Evolutionary conservation across 2,329 filamentous ascomycete genomes (phyloP), one percentile per base, ranked within the genome.

Genomic region (Chrysosporium queenslandicum): DNA sequence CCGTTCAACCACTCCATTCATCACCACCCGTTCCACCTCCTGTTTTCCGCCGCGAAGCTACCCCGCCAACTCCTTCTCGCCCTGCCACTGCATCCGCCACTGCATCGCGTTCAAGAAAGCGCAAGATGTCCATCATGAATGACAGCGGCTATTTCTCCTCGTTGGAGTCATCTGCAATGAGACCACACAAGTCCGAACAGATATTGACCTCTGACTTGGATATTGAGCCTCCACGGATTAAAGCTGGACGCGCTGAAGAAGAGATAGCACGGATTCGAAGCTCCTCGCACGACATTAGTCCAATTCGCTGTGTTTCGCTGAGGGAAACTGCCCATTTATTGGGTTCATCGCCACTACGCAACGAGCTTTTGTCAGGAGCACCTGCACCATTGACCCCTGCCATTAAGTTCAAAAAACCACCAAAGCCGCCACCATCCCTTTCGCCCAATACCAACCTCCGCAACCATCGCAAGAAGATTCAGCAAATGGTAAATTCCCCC

Each of bases 121-220:
- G 86, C 59, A 91, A 88, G 67, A 81, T 86, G 61, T 79, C 80
- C 27, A 84, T 85, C 11, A 84, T 94, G 74, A 87, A 86, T 63
- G 92, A 98, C 68, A 97, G 91, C 65, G 92, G 92, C 37, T 98
- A 97, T 69, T 95, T 94, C 66, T 97, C 92, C 1, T 96, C 90
- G 0, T 77, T 97, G 16, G 90, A 96, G 61, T 97, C 92, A 2
- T 97, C 92, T 0, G 88, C 79, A 12, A 79, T 87, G 66, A 81
- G 91, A 54, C 82, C 85, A 45, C 81, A 83, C 57, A 78, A 80
- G 58, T 75, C 79, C 55, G 73, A 73, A 14, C 75, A 80, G 53
- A 75, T 87, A 16, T 76, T 88, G 40, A 87, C 84, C 3, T 91
- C 87, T 0, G 89, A 94, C 62, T 67, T 77, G 41, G 78, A 81